Evolutionary conservation across 768 basidiomycete genomes (phyloP), one percentile per base, ranked within the genome.

Genomic region (Phlegmacium glaucopus): DNA sequence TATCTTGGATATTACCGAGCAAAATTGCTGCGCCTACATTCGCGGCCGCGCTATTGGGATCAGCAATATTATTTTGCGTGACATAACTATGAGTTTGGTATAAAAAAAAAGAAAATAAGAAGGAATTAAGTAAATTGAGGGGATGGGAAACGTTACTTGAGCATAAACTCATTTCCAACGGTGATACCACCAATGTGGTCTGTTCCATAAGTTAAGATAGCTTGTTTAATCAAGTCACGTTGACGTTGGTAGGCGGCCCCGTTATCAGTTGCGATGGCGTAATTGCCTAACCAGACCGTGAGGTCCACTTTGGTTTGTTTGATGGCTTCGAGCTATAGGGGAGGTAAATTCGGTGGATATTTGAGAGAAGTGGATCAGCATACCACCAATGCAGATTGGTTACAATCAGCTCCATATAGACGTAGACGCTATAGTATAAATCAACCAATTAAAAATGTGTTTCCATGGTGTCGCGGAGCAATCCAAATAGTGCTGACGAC

Each of bases 81-180:
- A 91, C 61, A 52, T 82, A 87, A 62, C 87, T 90, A 11, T 28
- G 18, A 9, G 22, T 39, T 28, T n/a, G 17, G n/a, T n/a, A n/a
- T n/a, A n/a, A n/a, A n/a, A n/a, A n/a, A n/a, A n/a, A n/a, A n/a
- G n/a, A n/a, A n/a, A n/a, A n/a, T 13, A 51, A 36, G 29, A 28
- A 5, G 39, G 39, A 53, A 48, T 27, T 9, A 13, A 35, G 41
- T 45, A 45, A 18, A 55, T 36, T 12, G n/a, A 38, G 26, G 15
- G 9, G 32, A 16, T 34, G 35, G n/a, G 37, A 15, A 35, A 7
- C 68, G 76, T 3, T 40, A 86, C 82, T 93, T 80, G 41, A 94
- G 75, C 61, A 92, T 89, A 61, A 80, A 91, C 67, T 95, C 93
- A 61, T 96, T 95, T 28, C 95, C 94, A 28, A 96, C 94, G 10